Percentiles rank a stretch among this genome's conserved stretches.
phyloP scores from a whole-genome alignment of 345 rosid genomes.

The Lepidium didymum region DNA sequence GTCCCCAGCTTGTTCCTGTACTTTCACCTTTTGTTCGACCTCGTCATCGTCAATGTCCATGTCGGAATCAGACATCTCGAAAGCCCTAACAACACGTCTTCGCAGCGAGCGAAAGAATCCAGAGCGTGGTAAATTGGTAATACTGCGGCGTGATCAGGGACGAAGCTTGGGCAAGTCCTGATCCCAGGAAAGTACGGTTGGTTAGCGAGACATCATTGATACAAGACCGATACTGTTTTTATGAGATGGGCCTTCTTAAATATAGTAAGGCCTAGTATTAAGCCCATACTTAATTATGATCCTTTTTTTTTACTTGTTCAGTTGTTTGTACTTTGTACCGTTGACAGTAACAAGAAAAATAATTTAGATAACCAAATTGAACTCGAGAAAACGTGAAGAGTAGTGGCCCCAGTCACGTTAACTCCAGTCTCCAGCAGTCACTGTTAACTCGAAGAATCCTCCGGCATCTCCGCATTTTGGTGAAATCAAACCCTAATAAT shows the following conservation, averaged over 20 bases:
- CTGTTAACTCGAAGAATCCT: background rate
- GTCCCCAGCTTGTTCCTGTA: background rate
- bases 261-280: background rate
- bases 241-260: background rate
- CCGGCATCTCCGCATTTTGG: background rate
- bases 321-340: too few relatives aligned
- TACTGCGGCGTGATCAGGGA: constrained; percentile 14
- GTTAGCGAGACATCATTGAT: constrained; percentile 1
- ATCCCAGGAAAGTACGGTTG: constrained; percentile 15
- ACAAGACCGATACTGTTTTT: background rate
- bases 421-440: background rate
- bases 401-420: background rate
- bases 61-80: constrained; percentile 29
- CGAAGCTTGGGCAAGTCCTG: constrained; percentile 15
- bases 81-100: background rate
- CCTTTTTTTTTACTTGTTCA: too few relatives aligned
- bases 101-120: background rate
- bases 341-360: too few relatives aligned
- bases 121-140: background rate
- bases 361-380: background rate
- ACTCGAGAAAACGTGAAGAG: background rate
- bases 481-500: background rate
- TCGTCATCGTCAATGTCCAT: constrained; percentile 25
- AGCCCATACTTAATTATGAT: background rate
- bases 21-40: background rate